Percentiles rank a stretch among this genome's conserved stretches.
These are phyloP conservation scores for Hypoxylon intermedium DNA, from an alignment of 495 filamentous ascomycete species.

Conservation along the genomic window DNA sequence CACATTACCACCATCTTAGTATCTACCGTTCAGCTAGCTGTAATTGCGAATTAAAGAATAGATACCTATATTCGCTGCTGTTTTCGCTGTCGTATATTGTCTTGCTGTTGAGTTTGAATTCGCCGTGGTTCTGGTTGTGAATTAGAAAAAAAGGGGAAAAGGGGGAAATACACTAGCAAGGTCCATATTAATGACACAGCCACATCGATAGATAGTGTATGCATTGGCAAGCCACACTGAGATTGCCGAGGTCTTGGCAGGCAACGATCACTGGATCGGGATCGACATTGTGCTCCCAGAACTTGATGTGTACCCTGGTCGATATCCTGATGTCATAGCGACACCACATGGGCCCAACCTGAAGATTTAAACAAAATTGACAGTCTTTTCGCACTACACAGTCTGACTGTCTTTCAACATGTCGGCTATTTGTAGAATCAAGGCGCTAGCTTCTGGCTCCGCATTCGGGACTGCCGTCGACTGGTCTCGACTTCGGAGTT, in stretches of 20 bases:
- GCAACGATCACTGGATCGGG: background rate
- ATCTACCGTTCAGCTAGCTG: no score
- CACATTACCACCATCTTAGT: no score
- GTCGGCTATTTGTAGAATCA: background rate
- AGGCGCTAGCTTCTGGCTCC: constrained; percentile 2
- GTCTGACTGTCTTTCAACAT: constrained; percentile 3
- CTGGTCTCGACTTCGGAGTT: constrained; percentile 19
- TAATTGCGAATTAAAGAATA: no score
- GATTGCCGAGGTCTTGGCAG: no score
- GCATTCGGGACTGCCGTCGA: background rate
- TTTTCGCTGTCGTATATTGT: background rate
- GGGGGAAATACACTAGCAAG: no score
- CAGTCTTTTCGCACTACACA: background rate
- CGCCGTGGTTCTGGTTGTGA: no score
- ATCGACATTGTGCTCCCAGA: background rate
- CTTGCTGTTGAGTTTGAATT: background rate
- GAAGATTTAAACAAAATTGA: background rate
- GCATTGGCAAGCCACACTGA: no score
- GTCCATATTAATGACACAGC: no score
- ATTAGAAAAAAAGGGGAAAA: no score
- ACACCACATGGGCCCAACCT: no score
- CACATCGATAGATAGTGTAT: no score
- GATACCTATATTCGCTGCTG: background rate
- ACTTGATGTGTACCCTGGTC: no score
- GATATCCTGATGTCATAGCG: constrained; percentile 18